A percentile compares a stretch with the other conserved stretches of the same genome.
phyloP scores from a whole-genome alignment of 1,139 yeast species.

The Candida labiduridarum region DNA sequence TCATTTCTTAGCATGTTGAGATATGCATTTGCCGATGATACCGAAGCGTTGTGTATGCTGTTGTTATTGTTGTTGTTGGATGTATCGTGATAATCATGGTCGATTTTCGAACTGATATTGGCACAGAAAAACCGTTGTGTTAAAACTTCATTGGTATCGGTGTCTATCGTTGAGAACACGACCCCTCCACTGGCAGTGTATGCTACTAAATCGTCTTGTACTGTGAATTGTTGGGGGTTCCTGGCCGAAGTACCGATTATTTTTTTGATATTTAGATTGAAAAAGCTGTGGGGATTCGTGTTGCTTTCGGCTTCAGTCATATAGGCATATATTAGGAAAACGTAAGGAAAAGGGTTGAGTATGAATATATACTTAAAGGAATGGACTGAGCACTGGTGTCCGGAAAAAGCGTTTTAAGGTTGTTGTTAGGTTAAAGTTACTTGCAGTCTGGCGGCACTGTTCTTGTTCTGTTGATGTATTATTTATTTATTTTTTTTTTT shows the following conservation, averaged over 20 bases:
- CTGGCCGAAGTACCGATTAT: slow-evolving; percentile 37
- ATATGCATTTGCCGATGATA: slow-evolving; percentile 32
- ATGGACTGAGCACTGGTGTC: background rate
- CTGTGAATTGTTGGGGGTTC: slow-evolving; percentile 34
- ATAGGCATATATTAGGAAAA: background rate
- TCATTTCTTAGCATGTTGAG: slow-evolving; percentile 27
- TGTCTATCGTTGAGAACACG: slow-evolving; percentile 45
- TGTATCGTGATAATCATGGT: background rate
- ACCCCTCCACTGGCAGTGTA: slow-evolving; percentile 74
- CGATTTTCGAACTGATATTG: slow-evolving; percentile 21
- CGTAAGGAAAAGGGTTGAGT: background rate
- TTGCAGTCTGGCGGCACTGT: too few species aligned
- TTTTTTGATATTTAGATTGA: slow-evolving; percentile 18
- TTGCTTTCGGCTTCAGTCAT: slow-evolving; percentile 4
- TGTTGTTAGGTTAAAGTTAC: too few species aligned
- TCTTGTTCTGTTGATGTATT: background rate
- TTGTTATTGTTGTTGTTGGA: background rate
- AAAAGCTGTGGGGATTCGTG: slow-evolving; percentile 1
- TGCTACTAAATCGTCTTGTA: slow-evolving; percentile 48
- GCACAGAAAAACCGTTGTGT: slow-evolving; percentile 57
- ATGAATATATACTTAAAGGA: background rate
- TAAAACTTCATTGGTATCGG: slow-evolving; percentile 16
- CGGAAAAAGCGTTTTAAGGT: too few species aligned
- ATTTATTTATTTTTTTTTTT: background rate
- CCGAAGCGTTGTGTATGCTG: background rate